Evolutionary conservation across 2,329 filamentous ascomycete genomes (phyloP).

Genomic region (Diplodia seriata): DNA sequence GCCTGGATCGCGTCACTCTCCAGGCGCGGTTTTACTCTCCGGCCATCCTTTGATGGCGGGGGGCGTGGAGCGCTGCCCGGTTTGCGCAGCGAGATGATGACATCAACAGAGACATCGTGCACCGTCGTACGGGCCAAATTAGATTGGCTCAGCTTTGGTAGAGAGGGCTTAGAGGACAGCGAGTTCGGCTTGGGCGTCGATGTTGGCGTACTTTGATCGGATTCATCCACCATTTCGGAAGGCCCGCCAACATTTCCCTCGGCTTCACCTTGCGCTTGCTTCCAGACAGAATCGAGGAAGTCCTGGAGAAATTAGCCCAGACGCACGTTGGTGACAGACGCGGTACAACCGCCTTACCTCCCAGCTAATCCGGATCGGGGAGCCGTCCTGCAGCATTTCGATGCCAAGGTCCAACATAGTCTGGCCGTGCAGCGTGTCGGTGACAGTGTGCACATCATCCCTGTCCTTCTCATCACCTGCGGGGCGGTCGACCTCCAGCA

Average conservation of each 20-base stretch:
- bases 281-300: conserved; percentile 53
- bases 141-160: conserved; percentile 43
- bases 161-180: conserved; percentile 30
- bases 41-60: neutral
- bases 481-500: conserved; percentile 64
- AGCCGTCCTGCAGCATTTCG: conserved; percentile 74
- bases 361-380: conserved; percentile 59
- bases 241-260: conserved; percentile 15
- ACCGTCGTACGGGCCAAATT: conserved; percentile 51
- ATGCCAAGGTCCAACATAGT: conserved; percentile 73
- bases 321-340: neutral
- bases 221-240: neutral
- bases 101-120: conserved; percentile 71
- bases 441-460: conserved; percentile 50
- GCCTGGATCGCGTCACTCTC: conserved; percentile 59
- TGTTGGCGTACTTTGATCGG: conserved; percentile 29
- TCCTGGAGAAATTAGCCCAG: conserved; percentile 38
- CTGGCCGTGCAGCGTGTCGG: conserved; percentile 69
- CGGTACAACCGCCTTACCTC: conserved; percentile 44
- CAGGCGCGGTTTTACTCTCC: conserved; percentile 37
- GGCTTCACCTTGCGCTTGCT: conserved; percentile 43
- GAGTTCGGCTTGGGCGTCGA: conserved; percentile 33
- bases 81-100: conserved; percentile 64
- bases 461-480: conserved; percentile 52
- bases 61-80: neutral